These are phyloP conservation scores for Hyaloscypha variabilis DNA, from an alignment of 495 filamentous ascomycete species.

Conservation along the genomic window DNA sequence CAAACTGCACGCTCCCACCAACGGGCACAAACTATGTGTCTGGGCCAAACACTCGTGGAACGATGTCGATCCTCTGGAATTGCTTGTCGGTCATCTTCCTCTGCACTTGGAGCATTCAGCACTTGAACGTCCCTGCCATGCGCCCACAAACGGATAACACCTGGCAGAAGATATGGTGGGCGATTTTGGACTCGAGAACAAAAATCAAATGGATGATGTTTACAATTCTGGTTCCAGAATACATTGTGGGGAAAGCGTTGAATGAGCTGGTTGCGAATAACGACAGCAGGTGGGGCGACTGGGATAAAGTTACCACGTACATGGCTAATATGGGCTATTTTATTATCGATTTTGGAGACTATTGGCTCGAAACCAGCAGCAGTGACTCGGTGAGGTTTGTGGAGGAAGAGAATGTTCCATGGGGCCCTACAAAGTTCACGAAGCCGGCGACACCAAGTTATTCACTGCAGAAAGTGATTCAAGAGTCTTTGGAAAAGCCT, in stretches of 20 bases:
- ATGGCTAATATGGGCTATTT: conserved; percentile 45
- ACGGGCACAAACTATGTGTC: conserved; percentile 5
- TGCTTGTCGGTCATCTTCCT: conserved; percentile 32
- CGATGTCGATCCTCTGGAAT: conserved; percentile 10
- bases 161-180: neutral
- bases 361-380: neutral
- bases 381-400: neutral
- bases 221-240: conserved; percentile 34
- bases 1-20: conserved; percentile 13
- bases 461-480: neutral
- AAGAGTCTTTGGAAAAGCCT: neutral
- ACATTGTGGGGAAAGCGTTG: conserved; percentile 21
- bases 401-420: neutral
- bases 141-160: neutral
- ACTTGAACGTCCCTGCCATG: conserved; percentile 17
- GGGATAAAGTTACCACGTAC: conserved; percentile 39
- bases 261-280: conserved; percentile 14
- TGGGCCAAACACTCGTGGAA: conserved; percentile 9
- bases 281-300: conserved; percentile 19
- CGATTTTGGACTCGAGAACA: neutral
- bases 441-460: no score
- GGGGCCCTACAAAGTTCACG: neutral
- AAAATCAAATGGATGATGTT: conserved; percentile 32
- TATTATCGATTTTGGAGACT: conserved; percentile 8
- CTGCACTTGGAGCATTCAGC: conserved; percentile 37